Percentiles rank a stretch among this genome's conserved stretches.
Conservation (phyloP, 192 early-diverging fungal genomes). For the Umbelopsis isabellina region DNA sequence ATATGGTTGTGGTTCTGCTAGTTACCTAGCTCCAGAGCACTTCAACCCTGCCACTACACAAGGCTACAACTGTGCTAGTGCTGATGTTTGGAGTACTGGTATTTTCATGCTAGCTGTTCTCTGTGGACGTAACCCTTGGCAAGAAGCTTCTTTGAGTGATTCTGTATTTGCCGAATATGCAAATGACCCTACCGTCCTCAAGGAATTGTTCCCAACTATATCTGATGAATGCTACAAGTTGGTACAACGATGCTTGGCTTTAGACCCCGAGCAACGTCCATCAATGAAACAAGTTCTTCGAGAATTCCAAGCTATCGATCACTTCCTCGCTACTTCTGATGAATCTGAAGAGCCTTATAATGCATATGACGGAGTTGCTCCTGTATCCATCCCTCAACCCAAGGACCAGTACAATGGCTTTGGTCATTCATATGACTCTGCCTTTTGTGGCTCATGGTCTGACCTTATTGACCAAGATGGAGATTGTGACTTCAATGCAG, state of each 20-base stretch:
- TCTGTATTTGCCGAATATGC: conserved; percentile 54
- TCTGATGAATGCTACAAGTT: conserved; percentile 45
- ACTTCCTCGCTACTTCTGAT: conserved; percentile 18
- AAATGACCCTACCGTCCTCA: conserved; percentile 50
- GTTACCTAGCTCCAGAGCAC: conserved; percentile 87
- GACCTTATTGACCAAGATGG: conserved; percentile 43
- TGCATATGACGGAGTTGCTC: conserved; percentile 9
- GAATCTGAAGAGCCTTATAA: conserved; percentile 24
- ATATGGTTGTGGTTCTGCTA: conserved; percentile 84
- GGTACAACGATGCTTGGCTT: conserved; percentile 46
- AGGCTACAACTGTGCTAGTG: conserved; percentile 58
- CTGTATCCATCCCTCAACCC: conserved; percentile 35
- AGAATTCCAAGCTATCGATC: conserved; percentile 24
- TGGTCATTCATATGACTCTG: conserved; percentile 34
- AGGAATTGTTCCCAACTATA: conserved; percentile 57
- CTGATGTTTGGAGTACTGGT: conserved; percentile 81
- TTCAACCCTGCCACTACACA: conserved; percentile 35
- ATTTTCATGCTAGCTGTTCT: conserved; percentile 76
- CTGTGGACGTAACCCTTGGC: conserved; percentile 85
- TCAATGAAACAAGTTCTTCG: conserved; percentile 40
- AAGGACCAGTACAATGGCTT: not conserved
- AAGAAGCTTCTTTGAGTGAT: conserved; percentile 53
- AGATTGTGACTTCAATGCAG: conserved; percentile 19
- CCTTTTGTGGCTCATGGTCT: conserved; percentile 41
- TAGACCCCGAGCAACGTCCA: conserved; percentile 49